Base-by-base conservation (phyloP, 768 basidiomycete species). In the Mycena pura region DNA sequence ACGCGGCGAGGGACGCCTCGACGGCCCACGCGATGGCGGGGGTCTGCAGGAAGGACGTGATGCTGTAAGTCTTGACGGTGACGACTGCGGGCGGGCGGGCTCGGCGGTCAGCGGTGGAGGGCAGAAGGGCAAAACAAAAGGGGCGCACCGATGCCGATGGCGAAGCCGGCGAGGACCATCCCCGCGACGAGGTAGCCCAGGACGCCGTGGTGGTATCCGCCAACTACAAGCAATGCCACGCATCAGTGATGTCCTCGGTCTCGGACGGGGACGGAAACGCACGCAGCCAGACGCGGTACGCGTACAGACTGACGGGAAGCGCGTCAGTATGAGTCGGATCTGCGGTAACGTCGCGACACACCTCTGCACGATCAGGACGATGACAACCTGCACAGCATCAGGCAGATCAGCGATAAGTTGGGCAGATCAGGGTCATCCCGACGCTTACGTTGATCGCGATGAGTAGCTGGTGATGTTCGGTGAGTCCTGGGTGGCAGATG, bases 231-330 rank as follows among this genome's bases (percentile, higher is more conserved):
- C 13, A 13, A 22, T 1, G n/a, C n/a, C n/a, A 34, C 21, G 22
- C 47, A 36, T 29, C 25, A 29, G 43, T 39, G 36, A 10, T 22
- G 52, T 21, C 4, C 25, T n/a, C 46, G 17, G n/a, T 27, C 48
- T 31, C 44, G 55, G 25, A 15, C 21, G 3, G 19, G 28, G 32
- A 27, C 32, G 47, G 8, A 57, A 44, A 80, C 81, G 70, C 52
- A 84, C 81, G 77, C 46, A 78, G 69, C 81, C 81, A 83, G 8
- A 82, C 78, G 3, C 82, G 77, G 57, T 74, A 73, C 6, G 80
- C 74, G 44, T 84, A 84, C 22, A 82, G 63, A 60, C 82, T 82
- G 34, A 15, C 19, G 22, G 46, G 43, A 51, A 31, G 7, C 14
- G 22, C 22, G 29, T 40, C 17, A 28, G 49, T 41, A 22, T 14